These are phyloP conservation scores for Helianthus tuberosus DNA, from an alignment of 129 eudicot species.

Conservation along the genomic window DNA sequence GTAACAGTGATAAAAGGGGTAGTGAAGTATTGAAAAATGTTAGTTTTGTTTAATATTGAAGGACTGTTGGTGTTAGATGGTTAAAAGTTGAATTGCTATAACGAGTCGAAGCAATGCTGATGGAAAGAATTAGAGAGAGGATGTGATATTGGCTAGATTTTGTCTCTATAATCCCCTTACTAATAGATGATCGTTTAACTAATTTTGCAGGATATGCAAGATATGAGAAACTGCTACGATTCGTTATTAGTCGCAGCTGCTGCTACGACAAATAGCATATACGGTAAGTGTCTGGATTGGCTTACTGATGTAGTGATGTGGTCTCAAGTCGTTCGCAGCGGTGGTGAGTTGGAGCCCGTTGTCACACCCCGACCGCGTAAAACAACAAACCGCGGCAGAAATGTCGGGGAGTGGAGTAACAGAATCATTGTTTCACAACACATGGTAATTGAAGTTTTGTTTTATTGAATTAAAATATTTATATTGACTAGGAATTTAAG, in stretches of 20 bases:
- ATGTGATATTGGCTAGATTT: slow-evolving; percentile 3
- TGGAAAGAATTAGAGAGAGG: background rate
- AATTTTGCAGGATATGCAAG: slow-evolving; percentile 77
- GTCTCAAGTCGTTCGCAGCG: no score
- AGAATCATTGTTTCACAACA: no score
- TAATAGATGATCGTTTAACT: background rate
- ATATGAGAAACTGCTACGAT: slow-evolving; percentile 82
- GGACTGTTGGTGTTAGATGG: background rate
- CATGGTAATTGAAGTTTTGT: no score
- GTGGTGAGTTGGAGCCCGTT: no score
- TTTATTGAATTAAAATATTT: no score
- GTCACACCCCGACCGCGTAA: no score
- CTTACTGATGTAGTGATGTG: no score
- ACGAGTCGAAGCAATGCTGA: slow-evolving; percentile 13
- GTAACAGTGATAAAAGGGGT: no score
- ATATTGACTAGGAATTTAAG: no score
- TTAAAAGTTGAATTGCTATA: background rate
- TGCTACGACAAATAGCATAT: slow-evolving; percentile 81
- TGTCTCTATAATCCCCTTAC: background rate
- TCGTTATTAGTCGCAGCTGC: slow-evolving; percentile 88
- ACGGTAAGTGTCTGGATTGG: slow-evolving; percentile 47
- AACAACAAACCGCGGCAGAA: no score
- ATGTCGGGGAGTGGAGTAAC: no score
- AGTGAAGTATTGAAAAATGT: no score
- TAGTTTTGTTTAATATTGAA: background rate